These are phyloP conservation scores for Paracamarosporium sp. DNA, from an alignment of 2,329 filamentous ascomycete genomes.

Conservation along the genomic window DNA sequence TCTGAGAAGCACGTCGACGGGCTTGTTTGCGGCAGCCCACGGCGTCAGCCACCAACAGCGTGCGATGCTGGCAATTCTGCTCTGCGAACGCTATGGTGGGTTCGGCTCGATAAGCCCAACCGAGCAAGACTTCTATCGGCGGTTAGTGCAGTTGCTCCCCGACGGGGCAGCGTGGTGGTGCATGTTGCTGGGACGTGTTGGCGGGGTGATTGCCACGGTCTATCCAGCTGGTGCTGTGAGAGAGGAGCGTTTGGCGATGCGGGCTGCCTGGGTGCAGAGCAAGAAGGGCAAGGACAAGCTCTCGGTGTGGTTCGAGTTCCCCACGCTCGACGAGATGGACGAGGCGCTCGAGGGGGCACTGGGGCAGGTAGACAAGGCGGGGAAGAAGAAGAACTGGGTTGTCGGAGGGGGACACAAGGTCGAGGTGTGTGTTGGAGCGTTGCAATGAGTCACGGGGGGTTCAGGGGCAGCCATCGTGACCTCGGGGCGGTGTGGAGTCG, in stretches of 20 bases:
- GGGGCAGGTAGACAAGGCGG: constrained; percentile 42
- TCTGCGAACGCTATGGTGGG: constrained; percentile 77
- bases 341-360: constrained; percentile 40
- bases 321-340: constrained; percentile 35
- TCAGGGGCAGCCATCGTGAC: constrained; percentile 31
- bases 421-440: constrained; percentile 33
- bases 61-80: constrained; percentile 72
- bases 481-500: constrained; percentile 30
- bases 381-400: constrained; percentile 50
- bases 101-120: constrained; percentile 60
- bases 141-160: constrained; percentile 62
- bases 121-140: constrained; percentile 62
- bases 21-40: constrained; percentile 71
- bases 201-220: constrained; percentile 62
- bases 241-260: constrained; percentile 43
- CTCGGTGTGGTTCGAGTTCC: constrained; percentile 35
- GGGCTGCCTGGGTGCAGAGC: constrained; percentile 28
- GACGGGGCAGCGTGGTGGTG: constrained; percentile 69
- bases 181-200: constrained; percentile 67
- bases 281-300: constrained; percentile 40
- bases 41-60: constrained; percentile 77
- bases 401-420: constrained; percentile 38
- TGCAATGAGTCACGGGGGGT: too few relatives aligned
- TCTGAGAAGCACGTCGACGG: constrained; percentile 74
- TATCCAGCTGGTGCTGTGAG: constrained; percentile 65